Conservation (phyloP, 352 stramenopile genomes). For the Pythium insidiosum region DNA sequence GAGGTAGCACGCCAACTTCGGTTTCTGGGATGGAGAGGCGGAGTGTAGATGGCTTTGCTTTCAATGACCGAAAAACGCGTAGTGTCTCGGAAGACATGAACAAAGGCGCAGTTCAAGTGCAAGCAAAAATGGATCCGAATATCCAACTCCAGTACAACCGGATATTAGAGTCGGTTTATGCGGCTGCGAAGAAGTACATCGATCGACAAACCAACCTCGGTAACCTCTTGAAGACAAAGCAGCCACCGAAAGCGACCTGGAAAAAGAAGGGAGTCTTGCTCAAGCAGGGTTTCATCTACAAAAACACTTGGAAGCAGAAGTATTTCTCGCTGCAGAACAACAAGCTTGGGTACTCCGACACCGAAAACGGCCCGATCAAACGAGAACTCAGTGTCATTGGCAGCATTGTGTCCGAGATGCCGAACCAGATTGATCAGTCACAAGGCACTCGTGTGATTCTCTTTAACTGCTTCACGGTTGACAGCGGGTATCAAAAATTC, state of each 20-base stretch:
- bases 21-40: conserved; percentile 27
- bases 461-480: conserved; percentile 82
- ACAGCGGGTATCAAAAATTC: conserved; percentile 80
- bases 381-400: conserved; percentile 85
- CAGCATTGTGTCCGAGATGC: conserved; percentile 69
- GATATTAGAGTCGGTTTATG: conserved; percentile 79
- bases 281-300: conserved; percentile 88
- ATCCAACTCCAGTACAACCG: conserved; percentile 80
- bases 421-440: conserved; percentile 86
- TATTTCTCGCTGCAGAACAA: conserved; percentile 86
- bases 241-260: conserved; percentile 72
- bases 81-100: conserved; percentile 82
- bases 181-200: conserved; percentile 81
- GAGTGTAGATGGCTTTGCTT: conserved; percentile 42
- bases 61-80: conserved; percentile 47
- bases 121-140: conserved; percentile 82
- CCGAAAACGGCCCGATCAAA: conserved; percentile 76
- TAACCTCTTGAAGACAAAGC: conserved; percentile 46
- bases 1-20: conserved; percentile 56
- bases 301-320: conserved; percentile 86
- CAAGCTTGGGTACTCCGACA: conserved; percentile 76
- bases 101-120: conserved; percentile 36
- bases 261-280: conserved; percentile 86
- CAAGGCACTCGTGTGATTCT: conserved; percentile 76
- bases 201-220: conserved; percentile 58